Evolutionary conservation across 2,329 filamentous ascomycete genomes (phyloP).

Genomic region (Hortaea sp.): DNA sequence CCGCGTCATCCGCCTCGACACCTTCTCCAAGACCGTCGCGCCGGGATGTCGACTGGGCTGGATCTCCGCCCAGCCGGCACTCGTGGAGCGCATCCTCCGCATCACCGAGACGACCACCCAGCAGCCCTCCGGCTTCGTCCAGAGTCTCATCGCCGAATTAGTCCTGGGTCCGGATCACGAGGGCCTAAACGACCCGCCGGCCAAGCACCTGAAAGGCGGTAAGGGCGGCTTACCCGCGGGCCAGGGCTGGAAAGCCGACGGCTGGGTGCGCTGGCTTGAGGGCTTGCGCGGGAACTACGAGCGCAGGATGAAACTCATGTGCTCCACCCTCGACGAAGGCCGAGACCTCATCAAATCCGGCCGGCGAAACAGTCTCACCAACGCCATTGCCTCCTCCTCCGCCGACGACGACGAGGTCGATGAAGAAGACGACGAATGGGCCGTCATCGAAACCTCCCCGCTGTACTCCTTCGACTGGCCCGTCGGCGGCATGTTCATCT

Average conservation of each 20-base stretch:
- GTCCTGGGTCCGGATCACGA: conserved; percentile 60
- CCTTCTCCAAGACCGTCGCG: conserved; percentile 86
- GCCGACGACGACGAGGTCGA: not conserved
- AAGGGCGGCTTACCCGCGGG: conserved; percentile 41
- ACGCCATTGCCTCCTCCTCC: not conserved
- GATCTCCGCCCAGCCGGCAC: conserved; percentile 72
- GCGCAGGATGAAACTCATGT: conserved; percentile 74
- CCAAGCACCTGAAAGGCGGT: conserved; percentile 27
- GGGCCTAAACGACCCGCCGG: conserved; percentile 29
- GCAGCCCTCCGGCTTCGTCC: conserved; percentile 82
- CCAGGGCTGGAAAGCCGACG: conserved; percentile 65
- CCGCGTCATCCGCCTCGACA: conserved; percentile 80
- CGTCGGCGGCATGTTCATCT: conserved; percentile 82
- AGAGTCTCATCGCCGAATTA: conserved; percentile 67
- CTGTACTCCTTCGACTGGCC: conserved; percentile 73
- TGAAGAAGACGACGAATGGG: conserved; percentile 51
- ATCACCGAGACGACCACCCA: conserved; percentile 72
- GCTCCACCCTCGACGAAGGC: conserved; percentile 58
- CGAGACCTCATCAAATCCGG: conserved; percentile 55
- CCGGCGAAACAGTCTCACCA: conserved; percentile 27
- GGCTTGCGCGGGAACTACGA: conserved; percentile 78
- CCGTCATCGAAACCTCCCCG: conserved; percentile 61
- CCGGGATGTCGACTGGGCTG: conserved; percentile 85
- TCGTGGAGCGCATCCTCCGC: conserved; percentile 63
- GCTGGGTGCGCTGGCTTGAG: conserved; percentile 86